Percentiles rank a stretch among this genome's conserved stretches.
phyloP scores from a whole-genome alignment of 345 rosid genomes.

The Geranium rotundifolium region DNA sequence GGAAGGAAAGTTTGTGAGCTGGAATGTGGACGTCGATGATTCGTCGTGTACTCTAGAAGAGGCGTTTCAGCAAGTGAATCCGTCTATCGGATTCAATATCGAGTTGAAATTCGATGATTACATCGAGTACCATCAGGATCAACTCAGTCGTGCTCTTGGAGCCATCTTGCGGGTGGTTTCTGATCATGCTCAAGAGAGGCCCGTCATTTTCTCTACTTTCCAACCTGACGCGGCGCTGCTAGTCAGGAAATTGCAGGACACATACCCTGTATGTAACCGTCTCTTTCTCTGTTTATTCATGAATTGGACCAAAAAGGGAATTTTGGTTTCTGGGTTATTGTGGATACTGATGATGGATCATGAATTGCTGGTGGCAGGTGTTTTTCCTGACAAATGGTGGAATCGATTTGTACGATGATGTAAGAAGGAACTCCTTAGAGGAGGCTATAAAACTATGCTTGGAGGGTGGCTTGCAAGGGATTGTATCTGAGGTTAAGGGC shows the following conservation, averaged over 20 bases:
- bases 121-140: conserved; percentile 39
- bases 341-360: no score
- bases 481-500: conserved; percentile 78
- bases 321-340: background rate
- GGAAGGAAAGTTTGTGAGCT: conserved; percentile 57
- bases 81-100: conserved; percentile 62
- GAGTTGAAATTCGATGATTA: conserved; percentile 85
- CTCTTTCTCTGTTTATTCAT: background rate
- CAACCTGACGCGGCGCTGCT: conserved; percentile 85
- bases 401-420: conserved; percentile 32
- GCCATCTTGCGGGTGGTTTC: conserved; percentile 45
- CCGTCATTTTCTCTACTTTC: conserved; percentile 75
- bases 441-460: conserved; percentile 74
- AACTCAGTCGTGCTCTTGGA: conserved; percentile 45
- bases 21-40: conserved; percentile 70
- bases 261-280: conserved; percentile 50
- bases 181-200: conserved; percentile 46
- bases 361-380: conserved; percentile 28
- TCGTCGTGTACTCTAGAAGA: conserved; percentile 63
- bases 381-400: conserved; percentile 77
- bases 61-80: conserved; percentile 56
- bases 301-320: no score
- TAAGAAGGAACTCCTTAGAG: conserved; percentile 73
- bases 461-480: conserved; percentile 63
- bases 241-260: conserved; percentile 48